Evolutionary conservation across 371 early-diverging fungal species (phyloP), one percentile per base, ranked within the genome.

Genomic region (Parasitella parasitica): DNA sequence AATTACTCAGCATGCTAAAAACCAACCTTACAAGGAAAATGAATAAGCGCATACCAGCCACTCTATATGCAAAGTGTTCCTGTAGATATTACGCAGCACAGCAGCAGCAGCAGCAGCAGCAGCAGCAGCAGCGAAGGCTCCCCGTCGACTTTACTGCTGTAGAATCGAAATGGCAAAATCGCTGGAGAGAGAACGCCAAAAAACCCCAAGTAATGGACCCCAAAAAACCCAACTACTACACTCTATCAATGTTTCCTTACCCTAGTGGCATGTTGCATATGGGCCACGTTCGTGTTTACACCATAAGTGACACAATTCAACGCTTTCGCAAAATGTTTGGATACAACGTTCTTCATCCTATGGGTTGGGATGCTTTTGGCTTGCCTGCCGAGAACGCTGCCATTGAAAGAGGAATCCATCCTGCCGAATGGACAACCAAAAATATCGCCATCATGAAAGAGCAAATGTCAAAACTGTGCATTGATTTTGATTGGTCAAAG

Each of bases 331-430:
- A 83, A 58, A 88, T 94, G 90, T 76, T 65, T 48, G 93, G 93
- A 9, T 83, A 84, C 61, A 75, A 88, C 46, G 92, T 89, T 69
- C 66, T 96, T 0, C 93, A 92, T 73, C 97, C 99, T 1, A 98
- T 98, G 91, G 99, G 98, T 4, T 98, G 98, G 93, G 99, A 99
- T 72, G 96, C 99, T 6, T 99, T 98, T 81, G 99, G 99, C 4
- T 86, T 99, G 12, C 99, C 99, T 0, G 98, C 97, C 12, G 99
- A 99, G 71, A 98, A 99, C 73, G 96, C 95, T 0, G 99, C 99
- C 2, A 92, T 96, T 34, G 94, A 95, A 66, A 85, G 93, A 15
- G 84, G 86, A 6, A 77, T 91, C 34, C 86, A 87, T 35, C 98
- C 99, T 4, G 73, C 76, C 4, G 88, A 88, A 15, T 96, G 97